These are phyloP conservation scores for Elaeis oleifera DNA, from an alignment of 202 grass and related monocot species.

Conservation along the genomic window DNA sequence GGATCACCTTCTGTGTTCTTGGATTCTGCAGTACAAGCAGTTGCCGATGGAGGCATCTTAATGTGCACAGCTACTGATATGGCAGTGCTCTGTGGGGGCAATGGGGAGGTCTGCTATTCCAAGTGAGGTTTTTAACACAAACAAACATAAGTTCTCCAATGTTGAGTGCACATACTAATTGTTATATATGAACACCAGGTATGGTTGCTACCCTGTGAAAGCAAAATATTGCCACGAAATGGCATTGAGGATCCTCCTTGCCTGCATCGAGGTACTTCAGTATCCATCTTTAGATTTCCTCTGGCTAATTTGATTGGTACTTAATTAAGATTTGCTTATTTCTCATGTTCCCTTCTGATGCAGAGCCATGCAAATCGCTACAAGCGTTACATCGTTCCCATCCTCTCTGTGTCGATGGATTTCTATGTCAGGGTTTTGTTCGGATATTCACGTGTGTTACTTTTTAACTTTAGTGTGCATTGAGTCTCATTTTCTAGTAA, in stretches of 20 bases:
- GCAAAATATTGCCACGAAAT: slow-evolving; percentile 96
- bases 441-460: slow-evolving; percentile 51
- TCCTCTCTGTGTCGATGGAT: slow-evolving; percentile 63
- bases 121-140: slow-evolving; percentile 47
- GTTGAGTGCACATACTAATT: slow-evolving; percentile 9
- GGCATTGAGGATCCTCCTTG: slow-evolving; percentile 98
- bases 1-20: slow-evolving; percentile 85
- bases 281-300: too few relatives aligned
- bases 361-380: slow-evolving; percentile 57
- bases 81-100: slow-evolving; percentile 89
- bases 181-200: slow-evolving; percentile 34
- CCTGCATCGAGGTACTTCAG: slow-evolving; percentile 76
- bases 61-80: slow-evolving; percentile 97
- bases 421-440: slow-evolving; percentile 68
- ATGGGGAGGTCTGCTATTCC: slow-evolving; percentile 88
- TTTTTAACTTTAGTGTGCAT: slow-evolving; percentile 11
- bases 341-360: slow-evolving; percentile 14
- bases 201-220: slow-evolving; percentile 88
- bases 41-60: slow-evolving; percentile 80
- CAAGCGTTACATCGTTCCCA: slow-evolving; percentile 54
- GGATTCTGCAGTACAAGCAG: slow-evolving; percentile 83
- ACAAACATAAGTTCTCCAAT: background rate
- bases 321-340: slow-evolving; percentile 12
- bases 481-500: too few relatives aligned
- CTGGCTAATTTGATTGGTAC: background rate